Percentiles rank a stretch among this genome's conserved stretches.
Conservation (phyloP, 2,329 filamentous ascomycete species). For the Fusarium haematococcum region DNA sequence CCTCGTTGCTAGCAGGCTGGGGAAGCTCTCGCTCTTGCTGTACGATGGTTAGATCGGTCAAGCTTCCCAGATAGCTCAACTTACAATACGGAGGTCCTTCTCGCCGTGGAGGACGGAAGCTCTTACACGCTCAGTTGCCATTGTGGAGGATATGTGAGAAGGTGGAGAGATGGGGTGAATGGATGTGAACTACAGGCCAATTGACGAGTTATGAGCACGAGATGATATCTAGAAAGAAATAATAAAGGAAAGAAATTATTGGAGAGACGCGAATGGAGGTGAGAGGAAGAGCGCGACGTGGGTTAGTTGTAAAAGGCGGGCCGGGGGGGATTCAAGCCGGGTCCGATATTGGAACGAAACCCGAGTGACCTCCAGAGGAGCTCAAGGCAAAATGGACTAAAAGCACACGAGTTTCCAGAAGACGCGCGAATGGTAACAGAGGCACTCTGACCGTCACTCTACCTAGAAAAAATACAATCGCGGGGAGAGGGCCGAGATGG, state of each 20-base stretch:
- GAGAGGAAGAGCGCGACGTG: constrained; percentile 21
- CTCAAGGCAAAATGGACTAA: background rate
- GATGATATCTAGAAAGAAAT: background rate
- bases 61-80: constrained; percentile 18
- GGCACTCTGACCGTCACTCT: background rate
- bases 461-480: background rate
- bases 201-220: constrained; percentile 1
- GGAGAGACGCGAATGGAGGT: constrained; percentile 8
- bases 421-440: background rate
- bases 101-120: constrained; percentile 68
- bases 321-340: constrained; percentile 8
- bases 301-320: constrained; percentile 24
- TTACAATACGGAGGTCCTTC: constrained; percentile 63
- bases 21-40: constrained; percentile 68
- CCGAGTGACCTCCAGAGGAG: background rate
- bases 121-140: constrained; percentile 50
- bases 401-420: background rate
- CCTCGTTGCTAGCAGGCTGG: constrained; percentile 65
- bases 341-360: constrained; percentile 21
- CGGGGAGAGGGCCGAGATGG: constrained; percentile 38
- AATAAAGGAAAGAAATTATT: constrained; percentile 15
- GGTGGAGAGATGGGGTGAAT: background rate
- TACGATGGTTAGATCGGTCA: background rate
- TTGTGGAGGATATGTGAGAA: constrained; percentile 28
- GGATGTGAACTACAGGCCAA: constrained; percentile 3